phyloP scores from a whole-genome alignment of 192 early-diverging fungal genomes.

The Backusella australiensis region DNA sequence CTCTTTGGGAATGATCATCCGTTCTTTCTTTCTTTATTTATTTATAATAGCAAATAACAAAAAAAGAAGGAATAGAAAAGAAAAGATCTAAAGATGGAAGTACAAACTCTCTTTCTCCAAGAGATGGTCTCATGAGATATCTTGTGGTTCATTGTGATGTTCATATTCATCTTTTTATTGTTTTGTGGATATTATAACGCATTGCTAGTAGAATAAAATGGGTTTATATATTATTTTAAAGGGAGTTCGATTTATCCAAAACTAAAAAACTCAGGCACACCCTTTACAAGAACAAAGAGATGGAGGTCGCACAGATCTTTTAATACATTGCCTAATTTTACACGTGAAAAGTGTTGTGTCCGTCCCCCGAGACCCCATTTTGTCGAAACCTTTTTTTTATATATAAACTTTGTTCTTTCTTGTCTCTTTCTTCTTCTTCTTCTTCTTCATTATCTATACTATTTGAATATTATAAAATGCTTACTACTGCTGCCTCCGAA shows the following conservation, averaged over 20 bases:
- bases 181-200: no score
- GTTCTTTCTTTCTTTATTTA: not conserved
- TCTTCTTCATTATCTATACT: not conserved
- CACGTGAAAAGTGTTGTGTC: conserved; percentile 6
- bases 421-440: not conserved
- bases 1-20: not conserved
- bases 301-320: not conserved
- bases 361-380: not conserved
- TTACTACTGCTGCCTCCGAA: not conserved
- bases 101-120: not conserved
- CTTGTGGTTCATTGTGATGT: not conserved
- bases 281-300: not conserved
- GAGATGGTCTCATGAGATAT: not conserved
- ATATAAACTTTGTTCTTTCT: not conserved
- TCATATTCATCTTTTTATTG: not conserved
- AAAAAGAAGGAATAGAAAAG: not conserved
- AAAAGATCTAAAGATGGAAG: not conserved
- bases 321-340: not conserved
- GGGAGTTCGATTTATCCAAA: not conserved
- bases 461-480: not conserved
- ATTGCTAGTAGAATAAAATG: no score
- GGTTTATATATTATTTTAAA: not conserved
- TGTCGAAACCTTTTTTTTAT: not conserved
- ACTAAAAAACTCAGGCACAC: not conserved
- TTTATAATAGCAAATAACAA: not conserved